These are phyloP conservation scores for Solanum dulcamara DNA, from an alignment of 257 asterid species.

Conservation along the genomic window DNA sequence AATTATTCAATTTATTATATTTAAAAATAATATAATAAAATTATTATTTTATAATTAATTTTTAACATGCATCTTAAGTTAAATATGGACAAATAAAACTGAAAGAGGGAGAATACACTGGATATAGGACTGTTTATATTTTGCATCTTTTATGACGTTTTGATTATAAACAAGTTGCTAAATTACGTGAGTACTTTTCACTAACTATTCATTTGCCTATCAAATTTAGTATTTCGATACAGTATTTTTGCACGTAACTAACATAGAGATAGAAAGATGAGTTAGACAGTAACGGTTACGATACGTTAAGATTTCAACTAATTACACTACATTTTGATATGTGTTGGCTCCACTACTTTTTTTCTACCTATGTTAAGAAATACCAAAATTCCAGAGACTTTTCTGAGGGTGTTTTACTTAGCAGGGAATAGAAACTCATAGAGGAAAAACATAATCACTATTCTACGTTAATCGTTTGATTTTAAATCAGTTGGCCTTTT, in stretches of 20 bases:
- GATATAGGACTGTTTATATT: neutral
- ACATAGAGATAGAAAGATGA: neutral
- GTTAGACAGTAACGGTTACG: neutral
- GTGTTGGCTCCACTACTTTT: neutral
- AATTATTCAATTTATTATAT: too few species aligned
- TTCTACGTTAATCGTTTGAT: too few species aligned
- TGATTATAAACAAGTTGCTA: neutral
- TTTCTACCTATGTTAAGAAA: neutral
- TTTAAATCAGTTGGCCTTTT: too few species aligned
- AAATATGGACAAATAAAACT: neutral
- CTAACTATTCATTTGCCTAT: neutral
- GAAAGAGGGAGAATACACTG: neutral
- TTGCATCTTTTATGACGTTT: neutral
- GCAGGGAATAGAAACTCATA: too few species aligned
- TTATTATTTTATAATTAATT: too few species aligned
- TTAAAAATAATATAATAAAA: too few species aligned
- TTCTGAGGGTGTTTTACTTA: too few species aligned
- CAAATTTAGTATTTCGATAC: neutral
- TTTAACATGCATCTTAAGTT: too few species aligned
- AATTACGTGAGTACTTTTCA: neutral
- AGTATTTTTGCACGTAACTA: neutral
- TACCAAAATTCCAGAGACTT: neutral
- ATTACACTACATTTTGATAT: neutral
- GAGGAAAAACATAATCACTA: too few species aligned
- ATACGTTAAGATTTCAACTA: neutral